Conservation (phyloP, 192 early-diverging fungal genomes). For the Mycoemilia scoparia region DNA sequence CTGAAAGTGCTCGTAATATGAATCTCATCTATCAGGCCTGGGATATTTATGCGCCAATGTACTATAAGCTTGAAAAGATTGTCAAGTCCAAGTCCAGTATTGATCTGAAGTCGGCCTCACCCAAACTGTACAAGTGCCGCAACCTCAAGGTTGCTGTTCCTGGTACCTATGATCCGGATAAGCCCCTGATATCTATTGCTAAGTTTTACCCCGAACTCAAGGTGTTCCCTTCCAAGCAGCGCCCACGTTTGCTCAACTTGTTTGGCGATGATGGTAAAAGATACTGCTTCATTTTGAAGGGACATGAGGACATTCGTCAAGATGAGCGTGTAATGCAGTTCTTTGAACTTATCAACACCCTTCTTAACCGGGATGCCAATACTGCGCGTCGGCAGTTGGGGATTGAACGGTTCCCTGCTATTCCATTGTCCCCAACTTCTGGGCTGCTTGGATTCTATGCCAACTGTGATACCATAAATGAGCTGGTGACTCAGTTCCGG, state of each 20-base stretch:
- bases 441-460: slow-evolving; percentile 90
- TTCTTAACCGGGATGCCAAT: slow-evolving; percentile 61
- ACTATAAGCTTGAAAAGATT: slow-evolving; percentile 61
- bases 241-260: slow-evolving; percentile 69
- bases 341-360: slow-evolving; percentile 89
- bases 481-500: slow-evolving; percentile 71
- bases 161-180: slow-evolving; percentile 67
- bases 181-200: slow-evolving; percentile 67
- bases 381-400: slow-evolving; percentile 80
- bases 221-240: slow-evolving; percentile 82
- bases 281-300: slow-evolving; percentile 86
- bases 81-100: slow-evolving; percentile 60
- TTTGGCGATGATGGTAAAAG: slow-evolving; percentile 75
- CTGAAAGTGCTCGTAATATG: slow-evolving; percentile 45
- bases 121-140: slow-evolving; percentile 58
- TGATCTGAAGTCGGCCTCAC: slow-evolving; percentile 79
- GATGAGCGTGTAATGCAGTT: slow-evolving; percentile 98
- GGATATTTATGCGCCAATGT: slow-evolving; percentile 72
- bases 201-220: slow-evolving; percentile 69
- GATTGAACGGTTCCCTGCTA: slow-evolving; percentile 78
- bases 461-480: slow-evolving; percentile 74
- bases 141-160: slow-evolving; percentile 83
- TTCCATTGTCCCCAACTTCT: slow-evolving; percentile 85
- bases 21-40: slow-evolving; percentile 83
- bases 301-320: slow-evolving; percentile 92